phyloP scores from a whole-genome alignment of 2,329 filamentous ascomycete species.

The Mollisiaceae sp. region DNA sequence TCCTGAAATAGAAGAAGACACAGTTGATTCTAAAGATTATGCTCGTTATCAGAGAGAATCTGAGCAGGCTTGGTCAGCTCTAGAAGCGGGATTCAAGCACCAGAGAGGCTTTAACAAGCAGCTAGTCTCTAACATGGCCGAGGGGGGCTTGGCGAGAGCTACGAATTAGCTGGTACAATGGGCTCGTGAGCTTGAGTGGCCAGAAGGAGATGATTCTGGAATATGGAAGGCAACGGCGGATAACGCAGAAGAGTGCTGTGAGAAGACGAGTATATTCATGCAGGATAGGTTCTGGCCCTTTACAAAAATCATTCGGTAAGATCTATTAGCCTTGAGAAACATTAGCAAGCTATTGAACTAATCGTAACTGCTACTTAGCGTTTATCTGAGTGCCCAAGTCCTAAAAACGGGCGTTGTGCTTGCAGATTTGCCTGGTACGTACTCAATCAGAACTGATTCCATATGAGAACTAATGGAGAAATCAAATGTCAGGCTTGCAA shows the following conservation, averaged over 20 bases:
- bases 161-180: conserved; percentile 39
- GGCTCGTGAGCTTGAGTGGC: conserved; percentile 43
- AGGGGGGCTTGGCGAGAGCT: conserved; percentile 38
- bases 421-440: conserved; percentile 44
- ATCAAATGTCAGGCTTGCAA: conserved; percentile 36
- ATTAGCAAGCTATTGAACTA: conserved; percentile 13
- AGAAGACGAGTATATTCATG: conserved; percentile 43
- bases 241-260: conserved; percentile 41
- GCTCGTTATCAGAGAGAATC: conserved; percentile 39
- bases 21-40: conserved; percentile 37
- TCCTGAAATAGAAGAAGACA: conserved; percentile 31
- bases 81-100: conserved; percentile 45
- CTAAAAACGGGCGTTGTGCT: conserved; percentile 44
- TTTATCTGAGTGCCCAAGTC: conserved; percentile 43
- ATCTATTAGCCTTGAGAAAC: not conserved
- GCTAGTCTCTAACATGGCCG: conserved; percentile 37
- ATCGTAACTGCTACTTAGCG: conserved; percentile 29
- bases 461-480: conserved; percentile 14
- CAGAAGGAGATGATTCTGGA: conserved; percentile 34
- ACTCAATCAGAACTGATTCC: not conserved
- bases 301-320: conserved; percentile 45
- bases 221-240: conserved; percentile 41
- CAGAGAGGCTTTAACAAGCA: conserved; percentile 36
- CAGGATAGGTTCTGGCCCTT: conserved; percentile 45
- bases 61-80: conserved; percentile 49